These are phyloP conservation scores for Antrodiella citrinella DNA, from an alignment of 768 basidiomycete species.

Conservation along the genomic window DNA sequence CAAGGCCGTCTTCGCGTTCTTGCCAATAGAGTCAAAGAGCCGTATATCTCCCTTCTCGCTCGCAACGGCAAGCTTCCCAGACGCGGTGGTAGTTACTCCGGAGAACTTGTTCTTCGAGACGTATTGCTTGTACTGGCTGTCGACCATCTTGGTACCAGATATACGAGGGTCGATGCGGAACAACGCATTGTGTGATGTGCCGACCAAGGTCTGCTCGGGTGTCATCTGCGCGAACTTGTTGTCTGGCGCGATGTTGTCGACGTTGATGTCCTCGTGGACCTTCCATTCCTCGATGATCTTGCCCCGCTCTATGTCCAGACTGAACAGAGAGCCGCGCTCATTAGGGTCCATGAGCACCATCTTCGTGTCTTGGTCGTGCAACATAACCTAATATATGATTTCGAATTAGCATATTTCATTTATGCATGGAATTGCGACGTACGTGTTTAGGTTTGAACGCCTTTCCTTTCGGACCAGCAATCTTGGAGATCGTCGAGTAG, in stretches of 20 bases:
- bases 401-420: background rate
- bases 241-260: conserved; percentile 87
- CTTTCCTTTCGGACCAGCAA: conserved; percentile 74
- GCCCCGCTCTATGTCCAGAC: conserved; percentile 88
- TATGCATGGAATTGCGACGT: conserved; percentile 14
- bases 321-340: conserved; percentile 76
- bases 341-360: conserved; percentile 88
- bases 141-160: conserved; percentile 87
- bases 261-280: conserved; percentile 81
- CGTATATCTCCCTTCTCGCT: conserved; percentile 96
- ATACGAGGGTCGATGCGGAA: conserved; percentile 98
- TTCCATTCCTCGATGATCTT: conserved; percentile 99
- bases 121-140: conserved; percentile 94
- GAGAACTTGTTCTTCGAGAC: conserved; percentile 93
- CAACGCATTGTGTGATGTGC: conserved; percentile 87
- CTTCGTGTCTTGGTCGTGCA: conserved; percentile 93
- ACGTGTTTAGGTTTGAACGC: conserved; percentile 84
- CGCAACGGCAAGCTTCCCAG: conserved; percentile 85
- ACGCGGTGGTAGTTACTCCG: conserved; percentile 79
- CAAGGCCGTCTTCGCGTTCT: conserved; percentile 97
- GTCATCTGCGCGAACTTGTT: conserved; percentile 94
- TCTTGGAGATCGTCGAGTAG: conserved; percentile 77
- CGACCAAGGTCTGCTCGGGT: conserved; percentile 86
- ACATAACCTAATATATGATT: conserved; percentile 62
- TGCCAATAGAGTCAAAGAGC: conserved; percentile 91